Evolutionary conservation across 2,329 filamentous ascomycete species (phyloP), one percentile per base, ranked within the genome.

Genomic region (Zalaria obscura): DNA sequence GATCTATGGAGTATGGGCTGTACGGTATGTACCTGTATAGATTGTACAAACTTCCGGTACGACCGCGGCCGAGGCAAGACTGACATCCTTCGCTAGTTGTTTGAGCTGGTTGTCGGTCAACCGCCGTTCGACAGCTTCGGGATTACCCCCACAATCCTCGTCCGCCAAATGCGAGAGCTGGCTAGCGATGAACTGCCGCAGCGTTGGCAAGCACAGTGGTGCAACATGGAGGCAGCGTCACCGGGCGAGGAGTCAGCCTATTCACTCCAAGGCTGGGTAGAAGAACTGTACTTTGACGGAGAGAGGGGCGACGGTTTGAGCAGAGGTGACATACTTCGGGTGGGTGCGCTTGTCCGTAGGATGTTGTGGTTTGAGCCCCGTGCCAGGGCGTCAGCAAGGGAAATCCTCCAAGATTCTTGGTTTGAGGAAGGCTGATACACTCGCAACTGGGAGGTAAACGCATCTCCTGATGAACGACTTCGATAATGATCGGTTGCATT

Each of bases 1-100:
- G 59, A 65, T 39, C 43, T 64, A 9, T 65, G 59, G 61, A 58
- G 58, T 45, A 50, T 58, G 49, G 61, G 55, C 2, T 63, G 56
- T 36, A 51, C 60, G 45, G 59, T 64, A 43, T 18, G 18, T 18
- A 40, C 55, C 56, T 40, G 29, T 26, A 10, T 18, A 35, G 6
- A 25, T 29, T 11, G 6, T 18, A 40, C n/a, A 35, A 40, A 11
- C 10, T 5, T 7, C 25, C 25, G 3, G 29, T 3, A 5, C n/a
- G 26, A 10, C 3, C 7, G 10, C 6, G 18, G 2, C n/a, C 25
- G 32, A 33, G 9, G 18, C 25, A 6, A 10, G 27, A 32, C 38
- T 39, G 2, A 36, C 8, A 9, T 4, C 1, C 32, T 3, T 28
- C 25, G 4, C 4, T 11, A 29, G 36, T 41, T 65, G 5, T 65